Conservation (phyloP, 2,329 filamentous ascomycete species). For the Domatiomyces globalis region DNA sequence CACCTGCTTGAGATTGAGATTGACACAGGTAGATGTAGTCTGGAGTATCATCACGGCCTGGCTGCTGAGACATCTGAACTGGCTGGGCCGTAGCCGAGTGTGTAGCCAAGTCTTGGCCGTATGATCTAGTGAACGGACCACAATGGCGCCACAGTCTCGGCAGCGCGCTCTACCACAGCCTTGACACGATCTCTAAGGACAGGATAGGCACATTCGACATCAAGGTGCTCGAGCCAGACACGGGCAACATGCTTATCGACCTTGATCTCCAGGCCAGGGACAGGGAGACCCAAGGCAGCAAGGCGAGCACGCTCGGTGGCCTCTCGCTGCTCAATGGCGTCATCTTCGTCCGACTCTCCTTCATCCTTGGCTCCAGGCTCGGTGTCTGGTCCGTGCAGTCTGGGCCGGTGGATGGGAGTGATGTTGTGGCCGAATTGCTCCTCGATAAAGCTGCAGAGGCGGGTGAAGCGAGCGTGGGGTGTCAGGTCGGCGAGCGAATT, state of each 20-base stretch:
- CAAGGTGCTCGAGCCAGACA: constrained; percentile 83
- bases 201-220: constrained; percentile 71
- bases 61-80: too few species aligned
- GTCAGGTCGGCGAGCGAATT: constrained; percentile 64
- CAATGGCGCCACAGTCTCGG: constrained; percentile 71
- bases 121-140: constrained; percentile 23
- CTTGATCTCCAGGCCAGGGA: constrained; percentile 73
- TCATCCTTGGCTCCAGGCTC: constrained; percentile 22
- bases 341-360: constrained; percentile 25
- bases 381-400: constrained; percentile 22
- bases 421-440: constrained; percentile 89
- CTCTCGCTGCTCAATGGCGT: constrained; percentile 40
- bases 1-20: too few species aligned
- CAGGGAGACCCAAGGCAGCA: constrained; percentile 72
- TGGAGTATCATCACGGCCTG: too few species aligned
- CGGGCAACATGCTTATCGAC: constrained; percentile 78
- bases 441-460: constrained; percentile 91
- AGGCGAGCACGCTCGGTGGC: constrained; percentile 60
- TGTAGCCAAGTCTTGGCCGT: not conserved
- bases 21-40: too few species aligned
- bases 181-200: constrained; percentile 71
- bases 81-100: too few species aligned
- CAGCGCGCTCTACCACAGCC: constrained; percentile 76
- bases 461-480: constrained; percentile 62
- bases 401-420: constrained; percentile 56